Percentiles rank a stretch among this genome's conserved stretches.
These are phyloP conservation scores for Penicillium salamii DNA, from an alignment of 495 filamentous ascomycete species.

Conservation along the genomic window DNA sequence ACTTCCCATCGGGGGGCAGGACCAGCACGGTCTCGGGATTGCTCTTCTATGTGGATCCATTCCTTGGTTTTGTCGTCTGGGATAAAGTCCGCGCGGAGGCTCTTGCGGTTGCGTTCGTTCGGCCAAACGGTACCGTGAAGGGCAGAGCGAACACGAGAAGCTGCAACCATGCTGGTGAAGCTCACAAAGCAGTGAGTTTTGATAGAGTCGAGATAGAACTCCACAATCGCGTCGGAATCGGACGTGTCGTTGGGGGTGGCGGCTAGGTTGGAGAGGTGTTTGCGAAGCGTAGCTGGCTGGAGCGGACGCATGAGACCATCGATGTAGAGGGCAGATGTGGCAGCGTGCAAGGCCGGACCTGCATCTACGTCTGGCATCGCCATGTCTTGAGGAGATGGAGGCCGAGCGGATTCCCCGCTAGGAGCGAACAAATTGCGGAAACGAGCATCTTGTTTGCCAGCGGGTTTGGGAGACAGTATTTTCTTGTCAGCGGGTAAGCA, in stretches of 20 bases:
- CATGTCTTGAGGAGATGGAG: constrained; percentile 21
- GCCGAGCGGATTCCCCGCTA: constrained; percentile 16
- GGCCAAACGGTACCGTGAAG: constrained; percentile 84
- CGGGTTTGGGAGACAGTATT: not conserved
- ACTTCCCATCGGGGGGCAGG: constrained; percentile 66
- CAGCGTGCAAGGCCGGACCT: constrained; percentile 72
- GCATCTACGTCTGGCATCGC: constrained; percentile 47
- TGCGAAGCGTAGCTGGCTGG: constrained; percentile 57
- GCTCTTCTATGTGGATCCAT: constrained; percentile 72
- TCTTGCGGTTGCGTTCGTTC: constrained; percentile 77
- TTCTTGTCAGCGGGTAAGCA: not conserved
- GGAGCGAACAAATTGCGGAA: constrained; percentile 56
- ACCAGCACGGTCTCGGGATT: constrained; percentile 43
- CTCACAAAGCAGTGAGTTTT: constrained; percentile 81
- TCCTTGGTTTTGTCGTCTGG: constrained; percentile 68
- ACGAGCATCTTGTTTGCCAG: constrained; percentile 39
- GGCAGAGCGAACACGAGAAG: constrained; percentile 71
- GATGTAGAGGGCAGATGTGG: constrained; percentile 86
- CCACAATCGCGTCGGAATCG: constrained; percentile 52
- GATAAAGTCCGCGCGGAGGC: constrained; percentile 87
- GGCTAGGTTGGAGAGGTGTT: constrained; percentile 67
- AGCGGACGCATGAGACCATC: constrained; percentile 88
- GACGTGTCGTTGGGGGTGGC: constrained; percentile 49
- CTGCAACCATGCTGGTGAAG: constrained; percentile 65
- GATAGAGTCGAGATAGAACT: constrained; percentile 80